phyloP scores from a whole-genome alignment of 2,329 filamentous ascomycete genomes.

The Colletotrichum sojae region DNA sequence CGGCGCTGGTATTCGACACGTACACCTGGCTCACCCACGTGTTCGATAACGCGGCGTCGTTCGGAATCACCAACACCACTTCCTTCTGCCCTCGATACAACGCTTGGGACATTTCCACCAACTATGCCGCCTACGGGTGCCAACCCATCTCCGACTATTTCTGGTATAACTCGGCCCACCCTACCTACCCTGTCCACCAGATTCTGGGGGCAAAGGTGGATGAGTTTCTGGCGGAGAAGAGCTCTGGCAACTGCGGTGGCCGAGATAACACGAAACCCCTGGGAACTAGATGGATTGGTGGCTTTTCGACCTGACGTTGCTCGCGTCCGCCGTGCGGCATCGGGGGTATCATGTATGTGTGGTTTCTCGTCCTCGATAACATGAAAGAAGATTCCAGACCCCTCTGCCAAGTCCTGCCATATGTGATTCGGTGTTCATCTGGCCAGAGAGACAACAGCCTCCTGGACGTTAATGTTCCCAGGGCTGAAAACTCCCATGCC shows the following conservation, averaged over 20 bases:
- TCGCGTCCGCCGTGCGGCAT: too few species aligned
- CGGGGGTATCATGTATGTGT: too few species aligned
- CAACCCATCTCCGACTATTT: slow-evolving; percentile 48
- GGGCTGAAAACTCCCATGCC: too few species aligned
- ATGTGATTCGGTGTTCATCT: too few species aligned
- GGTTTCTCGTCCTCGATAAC: too few species aligned
- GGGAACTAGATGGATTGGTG: slow-evolving; percentile 10
- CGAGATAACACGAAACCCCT: not conserved
- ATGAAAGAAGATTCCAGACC: too few species aligned
- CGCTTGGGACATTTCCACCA: slow-evolving; percentile 44
- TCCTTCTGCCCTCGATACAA: slow-evolving; percentile 46
- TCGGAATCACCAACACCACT: slow-evolving; percentile 48
- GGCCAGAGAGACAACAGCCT: too few species aligned
- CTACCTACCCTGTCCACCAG: slow-evolving; percentile 10
- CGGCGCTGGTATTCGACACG: slow-evolving; percentile 49
- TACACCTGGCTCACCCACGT: slow-evolving; percentile 50
- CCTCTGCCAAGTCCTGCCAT: too few species aligned
- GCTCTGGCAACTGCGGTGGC: not conserved
- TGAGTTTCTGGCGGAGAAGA: slow-evolving; percentile 15
- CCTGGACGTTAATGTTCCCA: too few species aligned
- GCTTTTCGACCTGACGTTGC: too few species aligned
- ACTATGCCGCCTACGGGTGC: slow-evolving; percentile 47
- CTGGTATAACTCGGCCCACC: slow-evolving; percentile 50
- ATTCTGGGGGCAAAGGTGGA: slow-evolving; percentile 15
- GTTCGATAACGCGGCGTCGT: slow-evolving; percentile 46